Percentiles rank a stretch among this genome's conserved stretches.
phyloP scores from a whole-genome alignment of 495 filamentous ascomycete species.

The Penicillium cataractarum region DNA sequence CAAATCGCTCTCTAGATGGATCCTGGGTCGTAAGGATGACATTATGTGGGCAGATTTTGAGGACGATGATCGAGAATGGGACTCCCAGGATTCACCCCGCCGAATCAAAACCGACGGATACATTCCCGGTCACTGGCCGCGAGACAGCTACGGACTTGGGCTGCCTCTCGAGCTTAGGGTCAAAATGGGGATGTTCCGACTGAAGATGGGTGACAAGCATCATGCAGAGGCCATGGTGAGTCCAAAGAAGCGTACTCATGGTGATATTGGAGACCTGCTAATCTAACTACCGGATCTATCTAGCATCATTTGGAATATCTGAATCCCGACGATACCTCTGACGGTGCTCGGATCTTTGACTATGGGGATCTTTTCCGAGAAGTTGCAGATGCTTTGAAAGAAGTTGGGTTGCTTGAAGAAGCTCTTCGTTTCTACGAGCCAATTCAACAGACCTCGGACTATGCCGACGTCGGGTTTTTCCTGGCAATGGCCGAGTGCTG shows the following conservation, averaged over 20 bases:
- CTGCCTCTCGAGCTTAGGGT: slow-evolving; percentile 84
- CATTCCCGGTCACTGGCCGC: slow-evolving; percentile 54
- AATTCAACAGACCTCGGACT: slow-evolving; percentile 59
- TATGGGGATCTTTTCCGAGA: slow-evolving; percentile 79
- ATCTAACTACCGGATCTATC: slow-evolving; percentile 14
- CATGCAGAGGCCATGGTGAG: slow-evolving; percentile 77
- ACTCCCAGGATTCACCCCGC: slow-evolving; percentile 70
- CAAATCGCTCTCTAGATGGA: slow-evolving; percentile 76
- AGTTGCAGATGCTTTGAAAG: slow-evolving; percentile 68
- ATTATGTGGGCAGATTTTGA: slow-evolving; percentile 75
- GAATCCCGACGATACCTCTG: slow-evolving; percentile 56
- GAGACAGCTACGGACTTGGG: slow-evolving; percentile 68
- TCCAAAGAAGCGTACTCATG: slow-evolving; percentile 4
- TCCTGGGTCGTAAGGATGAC: slow-evolving; percentile 75
- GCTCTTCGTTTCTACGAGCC: slow-evolving; percentile 77
- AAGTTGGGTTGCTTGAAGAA: slow-evolving; percentile 55
- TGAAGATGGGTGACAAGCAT: slow-evolving; percentile 62
- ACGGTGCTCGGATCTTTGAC: slow-evolving; percentile 55
- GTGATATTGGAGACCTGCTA: neutral
- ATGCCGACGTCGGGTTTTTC: slow-evolving; percentile 63
- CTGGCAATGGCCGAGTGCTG: slow-evolving; percentile 77
- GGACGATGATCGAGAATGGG: slow-evolving; percentile 92
- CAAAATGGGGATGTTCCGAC: slow-evolving; percentile 80
- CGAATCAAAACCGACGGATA: slow-evolving; percentile 60
- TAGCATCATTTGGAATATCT: slow-evolving; percentile 68